Conservation (phyloP, 805 yeast genomes). For the Saccharomycopsis lassenensis region DNA sequence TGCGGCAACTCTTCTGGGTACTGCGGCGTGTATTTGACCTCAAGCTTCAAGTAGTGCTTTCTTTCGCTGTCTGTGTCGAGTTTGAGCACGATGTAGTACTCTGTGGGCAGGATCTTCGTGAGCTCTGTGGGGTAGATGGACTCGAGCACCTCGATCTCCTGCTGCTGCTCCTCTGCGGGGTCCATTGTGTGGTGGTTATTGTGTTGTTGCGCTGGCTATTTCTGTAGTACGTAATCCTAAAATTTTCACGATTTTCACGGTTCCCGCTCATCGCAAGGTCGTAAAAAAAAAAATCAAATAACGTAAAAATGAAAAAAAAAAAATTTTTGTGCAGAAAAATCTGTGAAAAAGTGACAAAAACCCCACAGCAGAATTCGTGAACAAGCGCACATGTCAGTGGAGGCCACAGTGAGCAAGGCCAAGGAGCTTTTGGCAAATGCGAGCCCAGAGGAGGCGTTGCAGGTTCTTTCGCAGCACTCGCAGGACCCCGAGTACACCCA, state of each 20-base stretch:
- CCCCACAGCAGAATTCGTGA: neutral
- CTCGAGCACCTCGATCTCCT: conserved; percentile 82
- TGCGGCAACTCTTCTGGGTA: conserved; percentile 79
- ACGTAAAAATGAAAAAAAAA: too few species aligned
- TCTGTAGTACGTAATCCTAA: neutral
- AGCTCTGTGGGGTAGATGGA: conserved; percentile 93
- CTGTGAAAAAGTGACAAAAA: neutral
- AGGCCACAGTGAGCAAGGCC: conserved; percentile 26
- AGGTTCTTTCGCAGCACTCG: conserved; percentile 30
- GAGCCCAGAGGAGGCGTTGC: conserved; percentile 45
- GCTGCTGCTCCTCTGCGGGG: conserved; percentile 69
- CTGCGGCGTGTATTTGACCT: conserved; percentile 60
- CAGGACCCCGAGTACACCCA: conserved; percentile 26
- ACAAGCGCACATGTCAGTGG: too few species aligned
- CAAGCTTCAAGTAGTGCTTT: conserved; percentile 43
- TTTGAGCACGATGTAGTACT: conserved; percentile 45
- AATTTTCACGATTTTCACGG: neutral
- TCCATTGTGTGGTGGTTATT: conserved; percentile 38
- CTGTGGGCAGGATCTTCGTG: conserved; percentile 31
- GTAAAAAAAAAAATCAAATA: too few species aligned
- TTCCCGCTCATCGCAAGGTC: neutral
- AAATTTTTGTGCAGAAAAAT: too few species aligned
- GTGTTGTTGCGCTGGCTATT: neutral
- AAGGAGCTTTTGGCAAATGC: conserved; percentile 35
- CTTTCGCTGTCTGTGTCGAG: conserved; percentile 61